These are phyloP conservation scores for Trichocomaceae sp. DNA, from an alignment of 2,329 filamentous ascomycete genomes.

Conservation along the genomic window DNA sequence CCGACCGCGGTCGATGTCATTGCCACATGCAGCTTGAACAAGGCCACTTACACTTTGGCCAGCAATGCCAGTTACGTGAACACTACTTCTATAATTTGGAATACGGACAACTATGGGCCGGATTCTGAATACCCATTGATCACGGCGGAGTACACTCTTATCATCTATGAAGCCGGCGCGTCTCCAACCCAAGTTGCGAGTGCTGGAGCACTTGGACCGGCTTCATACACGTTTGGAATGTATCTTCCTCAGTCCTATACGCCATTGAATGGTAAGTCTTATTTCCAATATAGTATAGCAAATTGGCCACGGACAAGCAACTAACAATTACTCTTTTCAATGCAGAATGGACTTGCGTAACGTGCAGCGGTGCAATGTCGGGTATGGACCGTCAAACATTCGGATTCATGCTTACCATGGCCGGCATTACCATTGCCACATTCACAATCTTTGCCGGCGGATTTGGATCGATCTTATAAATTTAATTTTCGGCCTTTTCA, in stretches of 20 bases:
- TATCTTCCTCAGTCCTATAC: conserved; percentile 51
- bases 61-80: conserved; percentile 50
- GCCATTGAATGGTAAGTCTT: conserved; percentile 42
- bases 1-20: conserved; percentile 56
- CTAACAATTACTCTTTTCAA: neutral
- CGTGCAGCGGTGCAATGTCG: conserved; percentile 50
- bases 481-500: neutral
- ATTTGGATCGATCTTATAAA: conserved; percentile 30
- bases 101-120: conserved; percentile 50
- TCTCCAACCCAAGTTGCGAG: conserved; percentile 46
- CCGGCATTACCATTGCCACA: conserved; percentile 50
- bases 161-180: conserved; percentile 54
- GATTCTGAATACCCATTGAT: conserved; percentile 48
- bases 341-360: conserved; percentile 45
- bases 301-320: neutral
- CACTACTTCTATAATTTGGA: conserved; percentile 53
- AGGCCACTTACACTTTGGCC: conserved; percentile 55
- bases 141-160: conserved; percentile 56
- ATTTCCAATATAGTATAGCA: neutral
- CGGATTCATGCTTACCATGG: conserved; percentile 51
- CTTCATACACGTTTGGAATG: conserved; percentile 56
- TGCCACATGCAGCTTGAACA: conserved; percentile 54
- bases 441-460: conserved; percentile 49
- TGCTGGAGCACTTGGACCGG: conserved; percentile 51
- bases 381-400: conserved; percentile 50